Evolutionary conservation across 75 land plant genomes (phyloP), one percentile per base, ranked within the genome.

Genomic region (Azolla pinnata): DNA sequence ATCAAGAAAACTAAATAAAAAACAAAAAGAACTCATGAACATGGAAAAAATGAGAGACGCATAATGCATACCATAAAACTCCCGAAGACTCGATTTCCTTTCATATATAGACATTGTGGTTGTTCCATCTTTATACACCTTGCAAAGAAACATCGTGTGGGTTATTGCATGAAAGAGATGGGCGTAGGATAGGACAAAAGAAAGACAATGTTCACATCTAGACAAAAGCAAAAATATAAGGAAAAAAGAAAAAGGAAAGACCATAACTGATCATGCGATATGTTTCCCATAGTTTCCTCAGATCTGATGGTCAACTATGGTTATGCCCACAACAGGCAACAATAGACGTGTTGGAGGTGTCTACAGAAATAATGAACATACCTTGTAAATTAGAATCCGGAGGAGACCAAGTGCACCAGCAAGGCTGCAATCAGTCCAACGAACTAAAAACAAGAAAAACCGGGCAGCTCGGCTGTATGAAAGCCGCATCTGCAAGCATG

Each of bases 391-490:
- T 40, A 90, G 68, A 56, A 90, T 80, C 17, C 95, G 79, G n/a
- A 90, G 63, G 57, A 90, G 70, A 5, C 97, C 97, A 65, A 90
- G 78, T 5, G 95, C 93, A 51, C 97, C 97, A 14, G 97, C 97
- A 54, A 90, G 81, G 59, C 87, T 79, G 55, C 93, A 88, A 59
- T 90, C 97, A n/a, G 95, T 83, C 97, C 97, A 90, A 29, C 80
- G 95, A 4, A 90, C 87, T 34, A 90, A 71, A 58, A 90, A 90
- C 48, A 90, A 81, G 47, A 90, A 79, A 31, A 90, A 68, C 48
- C 79, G 88, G 25, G 97, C 97, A 29, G 85, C 88, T 19, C 85
- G 85, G 64, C 97, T 88, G 67, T 90, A 90, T n/a, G 97, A 84
- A 60, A 90, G 71, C 68, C 97, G 71, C 97, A 90, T 90, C 66